These are phyloP conservation scores for Galeopsis tetrahit DNA, from an alignment of 257 asterid species.

Conservation along the genomic window DNA sequence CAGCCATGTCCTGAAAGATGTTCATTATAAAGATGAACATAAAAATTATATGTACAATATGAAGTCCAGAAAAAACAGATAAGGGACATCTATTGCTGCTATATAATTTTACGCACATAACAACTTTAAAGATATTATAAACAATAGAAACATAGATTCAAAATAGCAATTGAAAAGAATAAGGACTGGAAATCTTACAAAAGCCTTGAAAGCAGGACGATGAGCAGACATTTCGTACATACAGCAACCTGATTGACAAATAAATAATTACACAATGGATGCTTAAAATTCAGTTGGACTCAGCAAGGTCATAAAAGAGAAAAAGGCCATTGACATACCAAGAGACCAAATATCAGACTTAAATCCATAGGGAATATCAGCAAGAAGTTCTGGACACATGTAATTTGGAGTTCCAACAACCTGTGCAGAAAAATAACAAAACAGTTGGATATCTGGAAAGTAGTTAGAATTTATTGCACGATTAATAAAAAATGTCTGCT, in stretches of 20 bases:
- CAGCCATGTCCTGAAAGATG: conserved; percentile 95
- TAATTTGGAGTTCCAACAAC: conserved; percentile 99
- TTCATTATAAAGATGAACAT: conserved; percentile 15
- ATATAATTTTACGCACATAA: neutral
- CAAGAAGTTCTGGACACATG: conserved; percentile 99
- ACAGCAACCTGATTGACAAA: conserved; percentile 79
- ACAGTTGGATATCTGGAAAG: conserved; percentile 27
- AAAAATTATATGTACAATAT: neutral
- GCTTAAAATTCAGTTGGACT: conserved; percentile 15
- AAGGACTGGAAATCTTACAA: conserved; percentile 61
- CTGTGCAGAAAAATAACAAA: conserved; percentile 42
- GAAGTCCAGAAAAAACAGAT: neutral
- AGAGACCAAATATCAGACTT: conserved; percentile 99
- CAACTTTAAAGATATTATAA: neutral
- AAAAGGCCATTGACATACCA: conserved; percentile 55
- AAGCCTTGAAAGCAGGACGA: conserved; percentile 98
- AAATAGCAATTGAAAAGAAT: conserved; percentile 5
- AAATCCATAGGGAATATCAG: conserved; percentile 97
- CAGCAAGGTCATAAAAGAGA: neutral
- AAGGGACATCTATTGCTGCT: neutral
- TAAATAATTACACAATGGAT: conserved; percentile 27
- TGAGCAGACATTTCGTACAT: conserved; percentile 99
- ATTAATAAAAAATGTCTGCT: conserved; percentile 12
- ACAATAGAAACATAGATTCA: conserved; percentile 7
- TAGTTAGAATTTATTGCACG: conserved; percentile 24